Conservation (phyloP, 352 stramenopile genomes). For the Paralagenidium karlingii region DNA sequence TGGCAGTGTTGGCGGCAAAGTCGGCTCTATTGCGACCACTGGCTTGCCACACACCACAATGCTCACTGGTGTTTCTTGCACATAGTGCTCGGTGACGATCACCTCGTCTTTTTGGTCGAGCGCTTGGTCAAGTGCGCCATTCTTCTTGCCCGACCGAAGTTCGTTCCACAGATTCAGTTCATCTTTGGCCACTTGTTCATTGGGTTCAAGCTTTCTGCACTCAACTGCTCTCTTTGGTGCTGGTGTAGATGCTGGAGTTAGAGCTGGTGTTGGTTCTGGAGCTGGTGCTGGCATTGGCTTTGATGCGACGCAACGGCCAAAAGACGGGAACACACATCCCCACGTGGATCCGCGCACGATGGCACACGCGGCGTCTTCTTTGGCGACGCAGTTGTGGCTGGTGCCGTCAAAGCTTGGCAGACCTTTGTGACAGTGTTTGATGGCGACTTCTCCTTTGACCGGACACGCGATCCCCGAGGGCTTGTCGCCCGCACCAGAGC, state of each 20-base stretch:
- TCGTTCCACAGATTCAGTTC: too few relatives aligned
- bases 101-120: too few relatives aligned
- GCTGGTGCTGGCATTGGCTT: slow-evolving; percentile 1
- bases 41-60: too few relatives aligned
- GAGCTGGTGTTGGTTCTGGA: neutral
- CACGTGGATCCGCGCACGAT: slow-evolving; percentile 17
- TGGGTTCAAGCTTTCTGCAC: too few relatives aligned
- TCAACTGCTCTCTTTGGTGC: too few relatives aligned
- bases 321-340: slow-evolving; percentile 19
- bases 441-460: slow-evolving; percentile 21
- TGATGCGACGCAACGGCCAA: neutral
- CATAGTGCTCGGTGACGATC: too few relatives aligned
- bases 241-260: neutral
- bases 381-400: slow-evolving; percentile 16
- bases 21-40: neutral
- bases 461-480: slow-evolving; percentile 29
- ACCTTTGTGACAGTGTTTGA: slow-evolving; percentile 20
- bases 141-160: too few relatives aligned
- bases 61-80: too few relatives aligned
- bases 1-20: neutral
- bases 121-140: too few relatives aligned
- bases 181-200: too few relatives aligned
- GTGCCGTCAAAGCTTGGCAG: slow-evolving; percentile 22
- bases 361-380: slow-evolving; percentile 26
- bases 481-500: slow-evolving; percentile 19